These are phyloP conservation scores for Calycina marina DNA, from an alignment of 2,329 filamentous ascomycete genomes.

Conservation along the genomic window DNA sequence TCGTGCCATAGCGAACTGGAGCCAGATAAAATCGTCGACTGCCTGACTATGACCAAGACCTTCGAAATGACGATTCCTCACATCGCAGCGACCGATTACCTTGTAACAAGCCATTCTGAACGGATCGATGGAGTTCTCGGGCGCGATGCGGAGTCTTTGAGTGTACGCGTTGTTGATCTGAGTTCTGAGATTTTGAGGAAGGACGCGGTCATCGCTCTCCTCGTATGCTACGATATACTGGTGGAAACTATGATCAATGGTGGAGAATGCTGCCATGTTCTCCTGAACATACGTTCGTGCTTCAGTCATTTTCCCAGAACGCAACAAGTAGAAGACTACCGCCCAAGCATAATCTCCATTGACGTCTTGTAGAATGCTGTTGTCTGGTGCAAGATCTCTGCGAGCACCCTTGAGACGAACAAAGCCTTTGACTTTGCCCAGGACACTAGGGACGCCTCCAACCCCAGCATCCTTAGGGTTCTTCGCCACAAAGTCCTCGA, in stretches of 20 bases:
- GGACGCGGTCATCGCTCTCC: slow-evolving; percentile 57
- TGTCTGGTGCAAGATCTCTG: slow-evolving; percentile 74
- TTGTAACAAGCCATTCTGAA: slow-evolving; percentile 98
- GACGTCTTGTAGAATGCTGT: slow-evolving; percentile 64
- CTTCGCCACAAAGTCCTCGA: slow-evolving; percentile 65
- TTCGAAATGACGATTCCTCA: slow-evolving; percentile 48
- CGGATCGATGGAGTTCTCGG: slow-evolving; percentile 78
- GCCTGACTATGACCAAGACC: slow-evolving; percentile 39
- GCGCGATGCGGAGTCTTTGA: slow-evolving; percentile 68
- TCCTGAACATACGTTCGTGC: slow-evolving; percentile 75
- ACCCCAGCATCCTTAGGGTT: slow-evolving; percentile 80
- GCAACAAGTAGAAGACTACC: slow-evolving; percentile 79
- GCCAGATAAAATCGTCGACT: slow-evolving; percentile 58
- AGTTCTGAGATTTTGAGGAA: slow-evolving; percentile 67
- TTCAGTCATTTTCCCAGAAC: slow-evolving; percentile 71
- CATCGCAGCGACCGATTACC: slow-evolving; percentile 70
- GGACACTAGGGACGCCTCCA: slow-evolving; percentile 73
- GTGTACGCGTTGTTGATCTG: slow-evolving; percentile 84
- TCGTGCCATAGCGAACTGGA: slow-evolving; percentile 54
- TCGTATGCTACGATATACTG: slow-evolving; percentile 79
- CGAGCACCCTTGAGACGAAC: slow-evolving; percentile 66
- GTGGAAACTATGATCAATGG: slow-evolving; percentile 79
- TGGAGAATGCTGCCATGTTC: slow-evolving; percentile 68
- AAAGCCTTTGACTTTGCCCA: slow-evolving; percentile 86
- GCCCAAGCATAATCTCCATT: slow-evolving; percentile 85